A percentile compares a stretch with the other conserved stretches of the same genome.
These are phyloP conservation scores for Talaromyces atroroseus DNA, from an alignment of 2,329 filamentous ascomycete genomes.

Conservation along the genomic window DNA sequence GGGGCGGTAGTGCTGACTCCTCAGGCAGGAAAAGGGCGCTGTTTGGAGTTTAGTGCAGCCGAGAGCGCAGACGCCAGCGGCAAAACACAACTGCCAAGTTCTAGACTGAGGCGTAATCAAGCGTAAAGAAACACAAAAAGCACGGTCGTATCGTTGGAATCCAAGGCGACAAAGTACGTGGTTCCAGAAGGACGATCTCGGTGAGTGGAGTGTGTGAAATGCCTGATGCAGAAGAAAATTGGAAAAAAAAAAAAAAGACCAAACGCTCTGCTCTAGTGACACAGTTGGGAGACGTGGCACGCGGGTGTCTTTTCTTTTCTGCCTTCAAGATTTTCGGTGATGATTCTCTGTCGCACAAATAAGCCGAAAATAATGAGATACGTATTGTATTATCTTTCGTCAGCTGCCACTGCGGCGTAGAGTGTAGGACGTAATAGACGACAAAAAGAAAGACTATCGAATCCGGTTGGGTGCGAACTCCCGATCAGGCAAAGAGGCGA, in stretches of 20 bases:
- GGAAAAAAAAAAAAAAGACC: too few species aligned
- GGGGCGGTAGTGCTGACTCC: neutral
- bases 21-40: neutral
- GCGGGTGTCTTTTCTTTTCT: neutral
- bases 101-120: neutral
- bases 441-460: neutral
- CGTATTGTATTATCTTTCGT: neutral
- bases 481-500: slow-evolving; percentile 1
- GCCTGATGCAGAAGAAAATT: neutral
- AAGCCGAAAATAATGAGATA: neutral
- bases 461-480: neutral
- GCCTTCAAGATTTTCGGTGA: neutral
- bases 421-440: neutral
- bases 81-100: neutral
- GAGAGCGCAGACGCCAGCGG: slow-evolving; percentile 7
- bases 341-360: neutral
- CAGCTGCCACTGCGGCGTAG: neutral
- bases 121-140: neutral
- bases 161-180: neutral
- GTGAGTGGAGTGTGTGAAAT: neutral
- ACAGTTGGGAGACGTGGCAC: neutral
- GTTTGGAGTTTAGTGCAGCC: slow-evolving; percentile 2
- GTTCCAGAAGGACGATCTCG: neutral
- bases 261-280: neutral
- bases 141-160: neutral